phyloP scores from a whole-genome alignment of 2,329 filamentous ascomycete species.

The Polychaeton citri region DNA sequence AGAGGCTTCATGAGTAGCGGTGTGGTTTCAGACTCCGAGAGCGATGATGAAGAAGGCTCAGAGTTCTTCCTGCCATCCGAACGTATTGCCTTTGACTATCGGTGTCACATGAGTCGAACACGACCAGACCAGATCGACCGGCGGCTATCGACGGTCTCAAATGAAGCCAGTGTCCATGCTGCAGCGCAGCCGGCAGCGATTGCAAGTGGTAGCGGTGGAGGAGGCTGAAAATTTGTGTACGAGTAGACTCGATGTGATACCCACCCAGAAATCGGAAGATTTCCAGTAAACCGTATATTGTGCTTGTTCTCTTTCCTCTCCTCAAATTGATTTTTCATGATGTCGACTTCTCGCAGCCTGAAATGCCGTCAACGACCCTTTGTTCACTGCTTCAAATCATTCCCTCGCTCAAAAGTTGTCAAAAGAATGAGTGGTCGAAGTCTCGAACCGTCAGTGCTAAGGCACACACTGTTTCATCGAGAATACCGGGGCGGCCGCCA shows the following conservation, averaged over 20 bases:
- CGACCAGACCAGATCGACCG: background rate
- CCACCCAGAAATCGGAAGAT: background rate
- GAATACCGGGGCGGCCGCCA: no score
- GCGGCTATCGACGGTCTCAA: background rate
- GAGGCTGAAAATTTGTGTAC: background rate
- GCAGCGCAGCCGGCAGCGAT: background rate
- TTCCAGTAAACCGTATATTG: no score
- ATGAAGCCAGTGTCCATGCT: background rate
- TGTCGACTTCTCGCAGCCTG: no score
- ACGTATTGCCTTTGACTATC: conserved; percentile 56
- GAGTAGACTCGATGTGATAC: background rate
- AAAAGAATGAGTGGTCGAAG: no score
- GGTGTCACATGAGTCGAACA: conserved; percentile 7
- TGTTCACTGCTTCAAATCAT: no score
- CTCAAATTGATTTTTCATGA: no score
- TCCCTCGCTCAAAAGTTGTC: no score
- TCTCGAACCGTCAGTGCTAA: no score
- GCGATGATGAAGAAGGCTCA: conserved; percentile 60
- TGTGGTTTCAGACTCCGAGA: conserved; percentile 66
- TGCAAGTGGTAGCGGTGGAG: background rate
- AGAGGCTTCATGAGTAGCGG: conserved; percentile 13
- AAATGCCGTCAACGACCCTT: no score
- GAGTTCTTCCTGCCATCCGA: conserved; percentile 26
- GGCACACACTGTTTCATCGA: no score
- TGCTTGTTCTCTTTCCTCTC: no score